Evolutionary conservation across 2,329 filamentous ascomycete species (phyloP).

Genomic region (Escovopsis sp.): DNA sequence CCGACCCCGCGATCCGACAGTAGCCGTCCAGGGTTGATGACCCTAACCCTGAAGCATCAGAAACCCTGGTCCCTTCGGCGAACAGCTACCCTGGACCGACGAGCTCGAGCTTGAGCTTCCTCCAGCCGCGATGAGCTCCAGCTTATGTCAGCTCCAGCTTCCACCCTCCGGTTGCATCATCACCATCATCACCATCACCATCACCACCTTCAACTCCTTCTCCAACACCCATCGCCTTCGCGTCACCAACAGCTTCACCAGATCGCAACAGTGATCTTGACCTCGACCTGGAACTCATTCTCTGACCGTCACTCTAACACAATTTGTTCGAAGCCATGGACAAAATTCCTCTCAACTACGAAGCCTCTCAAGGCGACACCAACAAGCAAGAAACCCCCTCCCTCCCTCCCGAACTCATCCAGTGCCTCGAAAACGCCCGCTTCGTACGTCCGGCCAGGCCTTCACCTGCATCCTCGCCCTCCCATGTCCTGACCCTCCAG

Average conservation of each 20-base stretch:
- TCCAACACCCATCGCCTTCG: conserved; percentile 41
- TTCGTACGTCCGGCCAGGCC: conserved; percentile 48
- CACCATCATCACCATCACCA: conserved; percentile 65
- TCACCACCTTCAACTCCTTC: conserved; percentile 81
- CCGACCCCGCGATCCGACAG: conserved; percentile 1
- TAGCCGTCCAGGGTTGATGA: conserved; percentile 4
- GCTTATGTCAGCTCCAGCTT: conserved; percentile 96
- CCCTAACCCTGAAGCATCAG: too few relatives aligned
- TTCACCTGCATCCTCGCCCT: background rate
- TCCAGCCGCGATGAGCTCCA: conserved; percentile 58
- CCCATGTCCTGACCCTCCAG: too few relatives aligned
- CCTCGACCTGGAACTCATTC: too few relatives aligned
- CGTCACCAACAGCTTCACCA: too few relatives aligned
- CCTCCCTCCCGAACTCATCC: conserved; percentile 71
- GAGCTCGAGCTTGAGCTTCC: too few relatives aligned
- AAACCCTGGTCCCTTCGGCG: background rate
- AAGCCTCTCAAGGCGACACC: conserved; percentile 58
- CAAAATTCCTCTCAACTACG: conserved; percentile 57
- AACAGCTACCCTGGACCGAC: conserved; percentile 2
- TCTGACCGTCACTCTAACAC: too few relatives aligned
- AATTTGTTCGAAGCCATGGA: too few relatives aligned
- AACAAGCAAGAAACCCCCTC: conserved; percentile 52
- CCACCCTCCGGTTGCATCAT: too few relatives aligned
- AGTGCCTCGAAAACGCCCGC: conserved; percentile 84
- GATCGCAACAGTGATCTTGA: too few relatives aligned